Conservation (phyloP, 2,329 filamentous ascomycete species). For the Epichloe gansuensis region DNA sequence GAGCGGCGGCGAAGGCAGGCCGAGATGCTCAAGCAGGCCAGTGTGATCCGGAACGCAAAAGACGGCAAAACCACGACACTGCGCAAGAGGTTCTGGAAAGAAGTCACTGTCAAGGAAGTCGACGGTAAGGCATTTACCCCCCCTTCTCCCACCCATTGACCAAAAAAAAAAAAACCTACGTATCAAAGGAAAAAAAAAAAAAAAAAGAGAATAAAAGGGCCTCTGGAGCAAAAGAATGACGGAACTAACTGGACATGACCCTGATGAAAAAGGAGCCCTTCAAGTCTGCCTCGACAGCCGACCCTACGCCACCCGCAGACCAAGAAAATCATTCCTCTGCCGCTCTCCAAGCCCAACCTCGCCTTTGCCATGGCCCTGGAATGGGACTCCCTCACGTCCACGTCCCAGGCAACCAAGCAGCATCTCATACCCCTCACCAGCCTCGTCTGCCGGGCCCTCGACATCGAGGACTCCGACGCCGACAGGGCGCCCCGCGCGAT, state of each 20-base stretch:
- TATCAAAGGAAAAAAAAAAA: not conserved
- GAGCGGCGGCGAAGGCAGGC: slow-evolving; percentile 42
- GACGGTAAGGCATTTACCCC: slow-evolving; percentile 37
- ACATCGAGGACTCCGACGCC: slow-evolving; percentile 60
- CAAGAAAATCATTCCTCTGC: slow-evolving; percentile 60
- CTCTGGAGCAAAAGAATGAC: not conserved
- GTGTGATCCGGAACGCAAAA: slow-evolving; percentile 29
- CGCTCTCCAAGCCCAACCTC: slow-evolving; percentile 64
- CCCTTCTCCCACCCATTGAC: not conserved
- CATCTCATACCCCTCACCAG: slow-evolving; percentile 88
- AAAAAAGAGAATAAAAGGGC: not conserved
- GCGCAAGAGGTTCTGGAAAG: slow-evolving; percentile 78
- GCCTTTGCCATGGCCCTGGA: slow-evolving; percentile 80
- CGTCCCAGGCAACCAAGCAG: slow-evolving; percentile 71
- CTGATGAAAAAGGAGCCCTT: slow-evolving; percentile 24
- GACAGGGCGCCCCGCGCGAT: slow-evolving; percentile 16
- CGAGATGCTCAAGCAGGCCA: slow-evolving; percentile 40
- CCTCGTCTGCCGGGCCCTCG: slow-evolving; percentile 68
- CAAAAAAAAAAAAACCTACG: not conserved
- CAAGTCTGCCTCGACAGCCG: slow-evolving; percentile 66
- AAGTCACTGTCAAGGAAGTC: slow-evolving; percentile 58
- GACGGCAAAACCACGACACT: slow-evolving; percentile 30
- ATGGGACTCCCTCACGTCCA: slow-evolving; percentile 77
- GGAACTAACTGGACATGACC: not conserved
- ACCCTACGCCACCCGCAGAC: slow-evolving; percentile 64